A percentile compares a stretch with the other conserved stretches of the same genome.
Evolutionary conservation across 106 monocot genomes (phyloP).

Genomic region (Gastrodia elata): DNA sequence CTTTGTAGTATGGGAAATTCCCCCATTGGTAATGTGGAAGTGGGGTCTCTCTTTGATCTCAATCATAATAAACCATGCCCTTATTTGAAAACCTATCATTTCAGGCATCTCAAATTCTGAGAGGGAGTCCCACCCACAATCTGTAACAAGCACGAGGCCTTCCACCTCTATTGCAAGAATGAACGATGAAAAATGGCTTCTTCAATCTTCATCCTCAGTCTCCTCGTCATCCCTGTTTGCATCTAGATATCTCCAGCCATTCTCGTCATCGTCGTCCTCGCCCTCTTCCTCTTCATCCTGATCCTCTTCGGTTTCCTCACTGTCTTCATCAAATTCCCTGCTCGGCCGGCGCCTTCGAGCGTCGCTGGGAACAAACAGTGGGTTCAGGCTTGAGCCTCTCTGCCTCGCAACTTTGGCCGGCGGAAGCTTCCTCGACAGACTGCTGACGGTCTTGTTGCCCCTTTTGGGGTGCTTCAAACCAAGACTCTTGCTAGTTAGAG

Average conservation of each 20-base stretch:
- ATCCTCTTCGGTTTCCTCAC: constrained; percentile 62
- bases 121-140: too few relatives aligned
- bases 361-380: background rate
- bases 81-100: too few relatives aligned
- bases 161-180: too few relatives aligned
- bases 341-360: constrained; percentile 13
- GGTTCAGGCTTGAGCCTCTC: constrained; percentile 7
- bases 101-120: too few relatives aligned
- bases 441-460: constrained; percentile 20
- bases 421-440: constrained; percentile 13
- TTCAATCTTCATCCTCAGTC: constrained; percentile 58
- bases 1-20: too few relatives aligned
- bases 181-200: too few relatives aligned
- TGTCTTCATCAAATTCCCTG: constrained; percentile 31
- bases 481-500: constrained; percentile 19
- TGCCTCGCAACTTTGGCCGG: constrained; percentile 17
- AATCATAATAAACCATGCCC: too few relatives aligned
- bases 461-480: constrained; percentile 16
- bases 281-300: constrained; percentile 22
- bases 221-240: constrained; percentile 52
- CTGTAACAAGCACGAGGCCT: too few relatives aligned
- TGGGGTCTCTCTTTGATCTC: too few relatives aligned
- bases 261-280: constrained; percentile 17
- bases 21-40: too few relatives aligned
- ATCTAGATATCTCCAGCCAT: constrained; percentile 26